phyloP scores from a whole-genome alignment of 805 yeast species.

The Yarrowia bubula region DNA sequence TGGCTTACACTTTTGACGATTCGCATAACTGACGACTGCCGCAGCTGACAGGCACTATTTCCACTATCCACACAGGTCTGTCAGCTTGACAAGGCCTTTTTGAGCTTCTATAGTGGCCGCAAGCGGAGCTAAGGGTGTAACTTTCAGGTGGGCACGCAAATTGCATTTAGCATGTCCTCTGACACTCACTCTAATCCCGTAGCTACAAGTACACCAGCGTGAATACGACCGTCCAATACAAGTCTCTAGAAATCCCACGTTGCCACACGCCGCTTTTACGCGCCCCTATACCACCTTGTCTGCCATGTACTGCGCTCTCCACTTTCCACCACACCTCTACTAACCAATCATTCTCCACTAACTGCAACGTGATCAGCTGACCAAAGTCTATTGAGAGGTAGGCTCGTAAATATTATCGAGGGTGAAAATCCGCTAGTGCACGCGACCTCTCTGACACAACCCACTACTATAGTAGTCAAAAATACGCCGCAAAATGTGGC shows the following conservation, averaged over 20 bases:
- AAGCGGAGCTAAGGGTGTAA: neutral
- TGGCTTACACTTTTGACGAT: neutral
- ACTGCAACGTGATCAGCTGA: conserved; percentile 24
- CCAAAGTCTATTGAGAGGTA: neutral
- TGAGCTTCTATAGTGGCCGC: neutral
- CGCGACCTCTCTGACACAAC: conserved; percentile 16
- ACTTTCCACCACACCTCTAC: neutral
- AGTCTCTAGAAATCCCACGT: no score
- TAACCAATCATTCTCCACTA: conserved; percentile 13
- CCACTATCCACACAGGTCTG: neutral
- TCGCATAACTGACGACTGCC: neutral
- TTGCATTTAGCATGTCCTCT: neutral
- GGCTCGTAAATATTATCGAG: conserved; percentile 7
- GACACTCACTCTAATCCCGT: no score
- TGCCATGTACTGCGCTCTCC: neutral
- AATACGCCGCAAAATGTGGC: no score
- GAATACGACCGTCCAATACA: no score
- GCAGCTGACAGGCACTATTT: neutral
- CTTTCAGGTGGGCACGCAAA: neutral
- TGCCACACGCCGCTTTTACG: no score
- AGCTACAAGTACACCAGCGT: no score
- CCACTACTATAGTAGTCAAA: no score
- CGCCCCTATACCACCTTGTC: no score
- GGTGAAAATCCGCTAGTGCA: conserved; percentile 12
- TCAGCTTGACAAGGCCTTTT: neutral